Base-by-base conservation (phyloP, 1,284 basidiomycete genomes). In the Sporisorium scitamineum region DNA sequence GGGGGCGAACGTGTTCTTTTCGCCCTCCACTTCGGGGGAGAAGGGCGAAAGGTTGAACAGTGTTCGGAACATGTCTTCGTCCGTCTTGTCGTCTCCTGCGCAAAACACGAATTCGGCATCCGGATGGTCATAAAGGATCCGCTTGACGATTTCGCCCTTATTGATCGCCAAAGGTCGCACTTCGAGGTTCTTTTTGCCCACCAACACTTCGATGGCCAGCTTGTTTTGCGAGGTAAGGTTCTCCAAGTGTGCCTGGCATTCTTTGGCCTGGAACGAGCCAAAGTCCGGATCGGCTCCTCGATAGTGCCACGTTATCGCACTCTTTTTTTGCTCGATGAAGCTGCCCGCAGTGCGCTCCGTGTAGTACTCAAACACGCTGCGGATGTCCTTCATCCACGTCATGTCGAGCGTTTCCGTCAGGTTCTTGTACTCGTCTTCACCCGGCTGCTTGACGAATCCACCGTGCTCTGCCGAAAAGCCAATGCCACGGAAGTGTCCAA, bases 401-500 rank as follows among this genome's bases (percentile, higher is more conserved):
- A 99, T 98, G 87, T 99, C 96, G 83, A 99, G 87, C 71, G 89
- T 89, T 85, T 92, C 90, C 24, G 96, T 97, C 84, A 97, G 92
- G 86, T 96, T 96, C 76, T 88, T 89, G 93, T 95, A 99, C 74
- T 89, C 88, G n/a, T 66, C 57, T 18, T 91, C n/a, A 42, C 84
- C 79, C 0, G 92, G 93, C 76, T 91, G 91, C 61, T 92, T 90
- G 64, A 97, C 90, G 87, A 97, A 99, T 47, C 92, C 93, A 20
- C 97, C 97, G 83, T 99, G 97, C 87, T 99, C 96, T 24, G 97
- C 96, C 14, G 91, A 93, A 89, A 99, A 92, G 20, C 96, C 96
- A 5, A 99, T 88, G 53, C 90, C 89, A 71, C 88, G 86, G 62
- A 99, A 88, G 84, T 94, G 92, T 6, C 95, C 95, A 29, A 98